Percentiles rank a stretch among this genome's conserved stretches.
These are phyloP conservation scores for Pestalotiopsis sp. DNA, from an alignment of 2,329 filamentous ascomycete species.

Conservation along the genomic window DNA sequence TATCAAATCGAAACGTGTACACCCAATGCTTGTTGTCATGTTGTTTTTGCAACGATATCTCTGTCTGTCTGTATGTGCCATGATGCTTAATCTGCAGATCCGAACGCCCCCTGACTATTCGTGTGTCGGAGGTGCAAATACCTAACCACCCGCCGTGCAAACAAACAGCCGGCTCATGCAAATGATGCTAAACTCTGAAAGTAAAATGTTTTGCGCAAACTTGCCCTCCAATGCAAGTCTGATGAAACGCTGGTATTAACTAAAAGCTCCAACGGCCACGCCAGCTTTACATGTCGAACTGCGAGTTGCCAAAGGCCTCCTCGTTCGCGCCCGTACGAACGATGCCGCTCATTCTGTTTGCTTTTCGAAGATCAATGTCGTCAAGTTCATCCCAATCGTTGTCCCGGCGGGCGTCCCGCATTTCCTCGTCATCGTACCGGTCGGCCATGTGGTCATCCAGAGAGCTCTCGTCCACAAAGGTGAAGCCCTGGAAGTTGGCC, in stretches of 20 bases:
- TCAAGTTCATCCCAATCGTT: constrained; percentile 63
- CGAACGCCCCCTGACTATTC: constrained; percentile 31
- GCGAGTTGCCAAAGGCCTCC: constrained; percentile 61
- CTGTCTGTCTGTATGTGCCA: constrained; percentile 32
- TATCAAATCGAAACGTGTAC: neutral
- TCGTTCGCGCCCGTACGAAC: constrained; percentile 61
- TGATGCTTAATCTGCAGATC: constrained; percentile 33
- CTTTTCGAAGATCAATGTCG: constrained; percentile 53
- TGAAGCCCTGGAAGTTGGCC: constrained; percentile 98
- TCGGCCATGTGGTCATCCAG: constrained; percentile 81
- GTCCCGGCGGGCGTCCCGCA: constrained; percentile 57
- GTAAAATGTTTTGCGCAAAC: constrained; percentile 11
- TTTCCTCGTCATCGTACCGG: constrained; percentile 58
- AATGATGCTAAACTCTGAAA: constrained; percentile 15
- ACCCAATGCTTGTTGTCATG: constrained; percentile 7
- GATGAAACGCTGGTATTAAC: neutral
- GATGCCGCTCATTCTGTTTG: constrained; percentile 67
- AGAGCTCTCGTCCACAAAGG: constrained; percentile 96
- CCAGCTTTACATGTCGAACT: constrained; percentile 63
- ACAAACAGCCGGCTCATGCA: constrained; percentile 38
- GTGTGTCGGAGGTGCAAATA: constrained; percentile 22
- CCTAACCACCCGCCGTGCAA: constrained; percentile 31
- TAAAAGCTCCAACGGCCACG: constrained; percentile 9
- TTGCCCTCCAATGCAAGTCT: constrained; percentile 5
- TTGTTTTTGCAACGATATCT: constrained; percentile 10